Conservation (phyloP, 2,329 filamentous ascomycete genomes). For the Lasiodiplodia sp. region DNA sequence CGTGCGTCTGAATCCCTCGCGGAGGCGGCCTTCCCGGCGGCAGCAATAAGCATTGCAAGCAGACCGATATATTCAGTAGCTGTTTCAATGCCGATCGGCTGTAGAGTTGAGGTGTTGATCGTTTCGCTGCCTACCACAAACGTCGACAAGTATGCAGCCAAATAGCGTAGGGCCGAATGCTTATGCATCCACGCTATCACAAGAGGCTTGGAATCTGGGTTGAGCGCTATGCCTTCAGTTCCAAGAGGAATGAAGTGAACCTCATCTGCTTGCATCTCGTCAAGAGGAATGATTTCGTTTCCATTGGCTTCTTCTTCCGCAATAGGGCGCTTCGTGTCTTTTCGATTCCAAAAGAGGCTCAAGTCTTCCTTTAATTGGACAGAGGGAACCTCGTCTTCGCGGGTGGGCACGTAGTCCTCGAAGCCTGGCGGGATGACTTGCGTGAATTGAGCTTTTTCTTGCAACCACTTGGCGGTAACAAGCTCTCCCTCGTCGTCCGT, state of each 20-base stretch:
- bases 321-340: slow-evolving; percentile 23
- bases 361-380: slow-evolving; percentile 73
- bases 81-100: slow-evolving; percentile 64
- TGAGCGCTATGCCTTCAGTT: slow-evolving; percentile 76
- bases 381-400: slow-evolving; percentile 83
- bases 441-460: slow-evolving; percentile 76
- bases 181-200: slow-evolving; percentile 76
- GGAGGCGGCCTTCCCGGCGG: slow-evolving; percentile 37
- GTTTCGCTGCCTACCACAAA: slow-evolving; percentile 62
- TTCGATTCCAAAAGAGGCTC: slow-evolving; percentile 63
- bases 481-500: slow-evolving; percentile 58
- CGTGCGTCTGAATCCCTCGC: slow-evolving; percentile 33
- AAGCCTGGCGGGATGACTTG: slow-evolving; percentile 77
- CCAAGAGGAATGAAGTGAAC: slow-evolving; percentile 64
- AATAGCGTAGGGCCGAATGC: slow-evolving; percentile 80
- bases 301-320: slow-evolving; percentile 12
- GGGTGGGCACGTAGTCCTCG: slow-evolving; percentile 75
- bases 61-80: slow-evolving; percentile 77
- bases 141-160: slow-evolving; percentile 73
- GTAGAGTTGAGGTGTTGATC: slow-evolving; percentile 55
- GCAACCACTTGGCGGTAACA: slow-evolving; percentile 67
- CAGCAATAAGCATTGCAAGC: slow-evolving; percentile 71
- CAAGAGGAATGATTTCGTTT: slow-evolving; percentile 42
- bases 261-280: slow-evolving; percentile 46
- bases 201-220: slow-evolving; percentile 73